Evolutionary conservation across 768 basidiomycete species (phyloP).

Genomic region (Phaeotremella fagi): DNA sequence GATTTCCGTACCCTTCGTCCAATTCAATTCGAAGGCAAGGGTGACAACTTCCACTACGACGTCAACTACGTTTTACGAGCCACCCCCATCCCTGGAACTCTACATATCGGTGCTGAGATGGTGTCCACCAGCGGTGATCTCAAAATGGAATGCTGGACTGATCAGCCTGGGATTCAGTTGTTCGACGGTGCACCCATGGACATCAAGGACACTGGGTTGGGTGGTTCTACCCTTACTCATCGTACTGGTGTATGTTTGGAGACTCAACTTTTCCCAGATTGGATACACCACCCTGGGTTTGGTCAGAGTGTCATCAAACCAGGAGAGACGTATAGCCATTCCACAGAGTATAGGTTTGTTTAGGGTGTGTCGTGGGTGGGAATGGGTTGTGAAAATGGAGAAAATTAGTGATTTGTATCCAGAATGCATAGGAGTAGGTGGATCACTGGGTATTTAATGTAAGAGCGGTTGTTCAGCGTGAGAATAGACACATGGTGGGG

Average conservation of each 20-base stretch:
- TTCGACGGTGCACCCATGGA: constrained; percentile 16
- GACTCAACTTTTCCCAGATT: constrained; percentile 14
- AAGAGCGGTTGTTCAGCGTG: too few relatives aligned
- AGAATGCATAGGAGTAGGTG: too few relatives aligned
- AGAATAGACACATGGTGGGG: too few relatives aligned
- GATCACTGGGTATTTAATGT: too few relatives aligned
- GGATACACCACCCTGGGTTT: constrained; percentile 1
- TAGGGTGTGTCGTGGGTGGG: too few relatives aligned
- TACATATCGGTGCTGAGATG: constrained; percentile 12
- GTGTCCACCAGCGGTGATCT: constrained; percentile 13
- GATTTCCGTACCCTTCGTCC: constrained; percentile 9
- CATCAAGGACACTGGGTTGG: constrained; percentile 9
- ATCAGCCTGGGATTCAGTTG: constrained; percentile 15
- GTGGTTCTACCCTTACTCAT: neutral
- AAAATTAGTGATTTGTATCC: too few relatives aligned
- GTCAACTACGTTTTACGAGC: constrained; percentile 7
- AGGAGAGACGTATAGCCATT: constrained; percentile 9
- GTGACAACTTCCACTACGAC: constrained; percentile 15
- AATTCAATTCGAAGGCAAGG: constrained; percentile 1
- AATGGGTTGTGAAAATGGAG: too few relatives aligned
- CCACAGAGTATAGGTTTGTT: constrained; percentile 6
- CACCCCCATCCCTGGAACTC: neutral
- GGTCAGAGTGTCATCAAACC: constrained; percentile 7
- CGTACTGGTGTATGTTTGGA: constrained; percentile 13
- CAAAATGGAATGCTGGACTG: constrained; percentile 16